Base-by-base conservation (phyloP, 768 basidiomycete species). In the Tulasnella sp. region DNA sequence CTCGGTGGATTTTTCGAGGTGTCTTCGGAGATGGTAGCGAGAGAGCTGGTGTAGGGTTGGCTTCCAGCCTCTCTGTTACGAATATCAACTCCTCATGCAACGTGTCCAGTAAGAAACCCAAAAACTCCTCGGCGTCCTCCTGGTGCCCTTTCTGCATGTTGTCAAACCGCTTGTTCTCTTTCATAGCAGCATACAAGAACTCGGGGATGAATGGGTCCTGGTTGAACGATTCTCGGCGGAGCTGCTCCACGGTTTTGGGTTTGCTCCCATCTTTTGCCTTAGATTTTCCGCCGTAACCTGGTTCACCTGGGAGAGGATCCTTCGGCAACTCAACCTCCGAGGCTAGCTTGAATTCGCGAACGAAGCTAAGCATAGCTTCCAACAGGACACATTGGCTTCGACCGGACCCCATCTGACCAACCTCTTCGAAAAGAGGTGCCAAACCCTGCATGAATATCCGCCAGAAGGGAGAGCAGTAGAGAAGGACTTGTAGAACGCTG, bases 121-220 rank as follows among this genome's bases (percentile, higher is more conserved):
- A 88, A 86, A 98, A 99, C 86, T 99, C 97, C 86, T 99, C 97
- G 14, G 97, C 97, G 80, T 99, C 97, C 85, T 99, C 97, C 87
- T 99, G 97, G 80, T 96, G 94, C 0, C 96, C 96, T 50, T 94
- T 92, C 91, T 96, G 88, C 96, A 98, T 98, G 72, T 90, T 91
- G 84, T 97, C 96, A 84, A 98, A 98, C 82, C 94, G 89, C 86
- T 95, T 95, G 88, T 96, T 96, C 86, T 93, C 92, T 86, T 94
- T 95, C 90, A 98, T 91, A 24, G 95, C 96, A 82, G 96, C 94
- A 85, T 98, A 98, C 40, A 98, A 90, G 83, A 92, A 91, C 18
- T 91, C 90, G 31, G 97, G 95, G 44, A 96, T 89, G 85, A 98
- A 97, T 28, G 94, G 92, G 80, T 93, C 92, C 42, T 58, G 88